Percentiles rank a stretch among this genome's conserved stretches.
Conservation (phyloP, 75 land plant species). For the Cunninghamia lanceolata region DNA sequence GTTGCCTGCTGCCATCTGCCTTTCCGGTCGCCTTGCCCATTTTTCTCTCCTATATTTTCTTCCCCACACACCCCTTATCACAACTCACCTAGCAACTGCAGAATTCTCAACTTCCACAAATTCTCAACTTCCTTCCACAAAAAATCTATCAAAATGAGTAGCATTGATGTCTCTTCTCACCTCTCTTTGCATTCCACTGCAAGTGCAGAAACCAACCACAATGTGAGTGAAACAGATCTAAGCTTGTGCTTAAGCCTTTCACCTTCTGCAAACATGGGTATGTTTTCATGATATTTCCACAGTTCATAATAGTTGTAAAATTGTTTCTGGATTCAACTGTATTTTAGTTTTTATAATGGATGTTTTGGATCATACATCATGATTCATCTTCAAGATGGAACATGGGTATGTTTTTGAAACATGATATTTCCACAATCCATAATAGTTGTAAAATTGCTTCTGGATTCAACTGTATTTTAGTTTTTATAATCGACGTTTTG, state of each 20-base stretch:
- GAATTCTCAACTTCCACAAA: not conserved
- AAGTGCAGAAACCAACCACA: not conserved
- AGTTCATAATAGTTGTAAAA: too few relatives aligned
- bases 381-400: too few relatives aligned
- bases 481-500: too few relatives aligned
- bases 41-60: not conserved
- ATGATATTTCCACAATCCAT: too few relatives aligned
- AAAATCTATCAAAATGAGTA: conserved; percentile 24
- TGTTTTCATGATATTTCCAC: too few relatives aligned
- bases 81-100: too few relatives aligned
- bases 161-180: conserved; percentile 33
- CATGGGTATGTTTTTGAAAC: too few relatives aligned
- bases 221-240: not conserved
- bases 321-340: too few relatives aligned
- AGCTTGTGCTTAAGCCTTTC: conserved; percentile 3
- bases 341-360: too few relatives aligned
- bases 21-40: not conserved
- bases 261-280: not conserved
- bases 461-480: too few relatives aligned
- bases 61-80: not conserved
- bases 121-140: conserved; percentile 15
- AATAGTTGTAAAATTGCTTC: too few relatives aligned
- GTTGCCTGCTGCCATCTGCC: not conserved
- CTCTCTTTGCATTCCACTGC: not conserved
- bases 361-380: too few relatives aligned